phyloP scores from a whole-genome alignment of 2,329 filamentous ascomycete genomes.

The Colletotrichum sp. region DNA sequence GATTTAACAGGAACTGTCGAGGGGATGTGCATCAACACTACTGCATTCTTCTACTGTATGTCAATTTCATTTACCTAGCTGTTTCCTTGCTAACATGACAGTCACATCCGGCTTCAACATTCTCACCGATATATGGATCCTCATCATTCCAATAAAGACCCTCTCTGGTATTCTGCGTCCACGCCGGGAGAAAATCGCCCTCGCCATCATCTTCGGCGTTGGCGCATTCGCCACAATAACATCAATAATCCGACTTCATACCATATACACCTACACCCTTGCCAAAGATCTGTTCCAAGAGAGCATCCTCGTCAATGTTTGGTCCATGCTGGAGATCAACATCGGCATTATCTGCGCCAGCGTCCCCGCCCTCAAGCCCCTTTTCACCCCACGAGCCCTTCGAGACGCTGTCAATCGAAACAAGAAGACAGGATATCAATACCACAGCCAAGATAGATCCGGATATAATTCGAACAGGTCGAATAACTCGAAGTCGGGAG shows the following conservation, averaged over 20 bases:
- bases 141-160: slow-evolving; percentile 47
- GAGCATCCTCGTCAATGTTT: slow-evolving; percentile 40
- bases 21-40: slow-evolving; percentile 44
- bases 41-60: slow-evolving; percentile 46
- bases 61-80: background rate
- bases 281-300: slow-evolving; percentile 39
- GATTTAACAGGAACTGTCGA: slow-evolving; percentile 33
- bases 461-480: background rate
- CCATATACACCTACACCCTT: slow-evolving; percentile 40
- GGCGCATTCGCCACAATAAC: slow-evolving; percentile 40
- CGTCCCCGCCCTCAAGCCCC: slow-evolving; percentile 53
- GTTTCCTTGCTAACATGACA: slow-evolving; percentile 7
- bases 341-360: slow-evolving; percentile 54
- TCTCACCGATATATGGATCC: slow-evolving; percentile 49
- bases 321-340: slow-evolving; percentile 54
- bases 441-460: background rate
- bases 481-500: background rate
- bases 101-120: slow-evolving; percentile 50
- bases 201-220: slow-evolving; percentile 47
- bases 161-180: slow-evolving; percentile 52
- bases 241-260: slow-evolving; percentile 43
- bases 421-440: background rate
- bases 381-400: slow-evolving; percentile 37
- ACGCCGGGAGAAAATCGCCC: slow-evolving; percentile 51
- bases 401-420: background rate